phyloP scores from a whole-genome alignment of 345 rosid species.

The Hibiscus mutabilis region DNA sequence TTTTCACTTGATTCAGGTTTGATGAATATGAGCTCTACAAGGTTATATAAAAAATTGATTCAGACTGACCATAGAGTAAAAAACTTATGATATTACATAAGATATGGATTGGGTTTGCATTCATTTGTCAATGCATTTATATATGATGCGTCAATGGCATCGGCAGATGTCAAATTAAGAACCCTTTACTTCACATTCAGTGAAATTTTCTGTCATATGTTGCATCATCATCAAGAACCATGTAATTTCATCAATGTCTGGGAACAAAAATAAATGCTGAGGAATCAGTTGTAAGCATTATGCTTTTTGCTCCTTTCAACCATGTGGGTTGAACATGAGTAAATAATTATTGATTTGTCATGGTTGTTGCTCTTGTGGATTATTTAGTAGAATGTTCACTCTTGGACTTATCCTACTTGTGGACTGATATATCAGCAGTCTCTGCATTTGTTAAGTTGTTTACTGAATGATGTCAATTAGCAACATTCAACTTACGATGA shows the following conservation, averaged over 20 bases:
- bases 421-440: neutral
- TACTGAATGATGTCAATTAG: neutral
- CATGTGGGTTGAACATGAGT: neutral
- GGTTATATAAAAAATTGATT: neutral
- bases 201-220: neutral
- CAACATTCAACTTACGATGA: neutral
- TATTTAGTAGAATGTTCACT: neutral
- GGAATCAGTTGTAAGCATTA: neutral
- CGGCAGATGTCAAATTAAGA: neutral
- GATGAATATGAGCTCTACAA: constrained; percentile 8
- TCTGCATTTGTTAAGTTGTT: neutral
- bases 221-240: neutral
- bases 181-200: neutral
- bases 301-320: neutral
- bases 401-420: neutral
- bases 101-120: neutral
- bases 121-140: neutral
- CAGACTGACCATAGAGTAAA: neutral
- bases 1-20: neutral
- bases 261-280: neutral
- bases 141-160: neutral
- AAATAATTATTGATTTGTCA: neutral
- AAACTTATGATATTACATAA: neutral
- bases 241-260: neutral
- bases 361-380: neutral